A percentile compares a stretch with the other conserved stretches of the same genome.
Conservation (phyloP, 164 flowering plant species). For the Amborella trichopoda region DNA sequence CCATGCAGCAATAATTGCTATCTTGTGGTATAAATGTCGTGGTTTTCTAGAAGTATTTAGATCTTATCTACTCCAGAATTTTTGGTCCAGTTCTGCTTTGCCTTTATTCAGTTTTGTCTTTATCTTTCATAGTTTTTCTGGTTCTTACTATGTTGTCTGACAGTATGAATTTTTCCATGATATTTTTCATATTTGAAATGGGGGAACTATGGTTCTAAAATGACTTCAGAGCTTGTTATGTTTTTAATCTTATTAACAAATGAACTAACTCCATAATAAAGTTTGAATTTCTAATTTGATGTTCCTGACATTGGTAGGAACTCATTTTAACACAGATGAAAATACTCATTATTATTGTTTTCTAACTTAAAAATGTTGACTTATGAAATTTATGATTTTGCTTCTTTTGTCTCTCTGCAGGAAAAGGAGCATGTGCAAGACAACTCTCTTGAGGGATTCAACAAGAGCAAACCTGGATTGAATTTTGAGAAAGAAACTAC, state of each 20-base stretch:
- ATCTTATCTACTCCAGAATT: not conserved
- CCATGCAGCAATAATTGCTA: conserved; percentile 87
- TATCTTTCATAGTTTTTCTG: not conserved
- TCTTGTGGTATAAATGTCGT: conserved; percentile 38
- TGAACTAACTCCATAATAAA: too few relatives aligned
- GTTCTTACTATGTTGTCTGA: not conserved
- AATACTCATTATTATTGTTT: too few relatives aligned
- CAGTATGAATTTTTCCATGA: not conserved
- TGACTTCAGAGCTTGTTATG: too few relatives aligned
- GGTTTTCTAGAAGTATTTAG: not conserved
- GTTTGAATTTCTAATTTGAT: too few relatives aligned
- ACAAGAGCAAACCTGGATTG: too few relatives aligned
- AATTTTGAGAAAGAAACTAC: conserved; percentile 11
- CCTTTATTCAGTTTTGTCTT: not conserved
- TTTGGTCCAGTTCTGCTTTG: not conserved
- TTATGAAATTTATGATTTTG: too few relatives aligned
- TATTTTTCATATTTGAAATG: too few relatives aligned
- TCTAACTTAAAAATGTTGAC: too few relatives aligned
- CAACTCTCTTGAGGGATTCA: conserved; percentile 13
- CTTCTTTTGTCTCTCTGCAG: conserved; percentile 21
- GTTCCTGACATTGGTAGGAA: too few relatives aligned
- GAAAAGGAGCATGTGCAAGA: conserved; percentile 21
- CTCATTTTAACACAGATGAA: too few relatives aligned
- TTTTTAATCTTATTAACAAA: too few relatives aligned
- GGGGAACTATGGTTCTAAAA: too few relatives aligned